Base-by-base conservation (phyloP, 2,329 filamentous ascomycete species). In the Aspergillus caelatus region DNA sequence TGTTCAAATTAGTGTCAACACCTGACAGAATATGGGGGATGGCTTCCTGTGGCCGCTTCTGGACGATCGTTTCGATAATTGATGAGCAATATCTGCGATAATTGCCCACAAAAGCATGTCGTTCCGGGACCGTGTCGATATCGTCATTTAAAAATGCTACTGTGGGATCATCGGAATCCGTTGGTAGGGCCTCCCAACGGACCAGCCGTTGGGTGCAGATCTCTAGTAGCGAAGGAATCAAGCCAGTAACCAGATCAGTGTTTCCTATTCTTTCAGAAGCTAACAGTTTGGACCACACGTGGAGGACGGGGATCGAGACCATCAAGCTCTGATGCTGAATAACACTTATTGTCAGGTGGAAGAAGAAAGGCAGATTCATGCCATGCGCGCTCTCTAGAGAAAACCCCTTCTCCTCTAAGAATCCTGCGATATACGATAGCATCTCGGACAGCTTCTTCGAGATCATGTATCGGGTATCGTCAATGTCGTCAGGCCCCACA, bases 371-470 rank as follows among this genome's bases (percentile, higher is more conserved):
- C 14, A 94, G 83, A 73, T 95, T 89, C 60, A 89, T 82, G 41
- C 83, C 83, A 75, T 78, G 68, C 61, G 71, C 71, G 45, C 66
- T 84, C 63, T 91, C 89, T 41, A 94, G 82, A 52, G 87, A 82
- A 32, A 86, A 82, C 65, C 89, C 90, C 68, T 92, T 92, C 65
- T 91, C 88, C 71, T 95, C 92, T 64, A 97, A 85, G 72, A 94
- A 94, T 67, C 91, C 90, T 21, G 91, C 93, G 19, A 97, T 83
- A 71, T 91, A 92, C 28, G 94, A 94, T 11, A 97, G 83, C 81
- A 97, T 88, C 91, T 99, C 95, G 1, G 94, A 93, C 54, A 98
- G 87, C 78, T 96, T 97, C 81, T 98, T 98, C 46, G 92, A 89
- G 69, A 97, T 88, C 61, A 92, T 88, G 75, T 99, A 98, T 75